Percentiles rank a stretch among this genome's conserved stretches.
phyloP scores from a whole-genome alignment of 2,329 filamentous ascomycete genomes.

The Parafenestella ontariensis region DNA sequence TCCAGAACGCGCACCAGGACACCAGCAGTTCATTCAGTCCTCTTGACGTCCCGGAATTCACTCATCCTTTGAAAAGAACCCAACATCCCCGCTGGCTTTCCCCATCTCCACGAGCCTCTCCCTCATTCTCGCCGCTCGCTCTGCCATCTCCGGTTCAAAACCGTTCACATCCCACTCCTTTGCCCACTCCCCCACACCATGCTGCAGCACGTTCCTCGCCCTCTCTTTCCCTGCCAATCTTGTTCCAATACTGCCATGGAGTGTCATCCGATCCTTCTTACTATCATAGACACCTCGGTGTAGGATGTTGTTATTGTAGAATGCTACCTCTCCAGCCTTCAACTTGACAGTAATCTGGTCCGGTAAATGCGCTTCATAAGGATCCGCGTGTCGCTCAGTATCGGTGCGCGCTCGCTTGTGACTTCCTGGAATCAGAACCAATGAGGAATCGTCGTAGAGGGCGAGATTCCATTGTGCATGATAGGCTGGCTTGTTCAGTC shows the following conservation, averaged over 20 bases:
- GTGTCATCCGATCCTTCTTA: constrained; percentile 68
- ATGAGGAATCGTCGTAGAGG: constrained; percentile 72
- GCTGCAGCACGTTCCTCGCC: constrained; percentile 77
- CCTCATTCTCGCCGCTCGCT: constrained; percentile 69
- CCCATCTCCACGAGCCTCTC: constrained; percentile 68
- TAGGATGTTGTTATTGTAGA: constrained; percentile 91
- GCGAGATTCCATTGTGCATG: constrained; percentile 91
- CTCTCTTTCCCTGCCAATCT: constrained; percentile 61
- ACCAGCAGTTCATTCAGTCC: no score
- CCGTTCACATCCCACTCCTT: constrained; percentile 64
- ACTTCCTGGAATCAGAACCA: constrained; percentile 79
- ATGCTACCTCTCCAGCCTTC: constrained; percentile 78
- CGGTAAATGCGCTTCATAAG: constrained; percentile 67
- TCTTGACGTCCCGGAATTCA: no score
- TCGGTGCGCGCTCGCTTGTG: constrained; percentile 75
- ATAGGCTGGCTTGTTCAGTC: constrained; percentile 67
- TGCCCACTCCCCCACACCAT: constrained; percentile 74
- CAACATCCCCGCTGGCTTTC: constrained; percentile 65
- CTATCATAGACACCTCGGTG: constrained; percentile 72
- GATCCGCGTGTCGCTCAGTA: constrained; percentile 70
- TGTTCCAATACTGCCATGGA: constrained; percentile 76
- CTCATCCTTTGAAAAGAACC: constrained; percentile 56
- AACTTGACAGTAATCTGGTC: constrained; percentile 71
- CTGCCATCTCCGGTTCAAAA: constrained; percentile 66
- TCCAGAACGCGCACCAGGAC: no score